Base-by-base conservation (phyloP, 2,329 filamentous ascomycete species). In the Apiospora hydei region DNA sequence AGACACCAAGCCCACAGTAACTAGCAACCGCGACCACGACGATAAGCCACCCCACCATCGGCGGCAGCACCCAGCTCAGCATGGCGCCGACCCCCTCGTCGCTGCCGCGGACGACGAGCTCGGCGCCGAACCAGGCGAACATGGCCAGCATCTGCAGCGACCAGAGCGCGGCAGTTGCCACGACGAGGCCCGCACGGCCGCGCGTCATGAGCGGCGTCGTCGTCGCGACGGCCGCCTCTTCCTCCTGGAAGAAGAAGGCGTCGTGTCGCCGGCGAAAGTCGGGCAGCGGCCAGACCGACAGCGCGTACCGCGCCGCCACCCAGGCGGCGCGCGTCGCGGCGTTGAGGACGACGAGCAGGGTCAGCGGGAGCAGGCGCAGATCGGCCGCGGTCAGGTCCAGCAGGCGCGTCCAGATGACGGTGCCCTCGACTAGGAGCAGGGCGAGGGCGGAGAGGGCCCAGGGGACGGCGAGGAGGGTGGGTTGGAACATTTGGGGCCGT, bases 101-200 rank as follows among this genome's bases (percentile, higher is more conserved):
- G 24, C n/a, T 21, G 41, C 66, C 66, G 24, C 41, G 66, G n/a
- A 68, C 44, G 66, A 68, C 66, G 4, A 68, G 41, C 41, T 68
- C 66, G n/a, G 44, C 41, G 41, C 24, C 24, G 66, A 68, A 68
- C 41, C 44, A 68, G 43, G 41, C 44, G 41, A 47, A 14, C 66
- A 68, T 30, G n/a, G 14, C 66, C 66, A 68, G 41, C 66, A 68
- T 68, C 41, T 68, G 66, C n/a, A 68, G 14, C 41, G 41, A 18
- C 66, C 66, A 68, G 57, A 64, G 57, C 57, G 30, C 30, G 57
- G 57, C 57, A 34, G 34, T 41, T 4, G 30, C 66, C n/a, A 68
- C 18, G n/a, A 44, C 66, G 2, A 38, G 24, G 14, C 43, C n/a
- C 8, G 34, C 34, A 10, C 21, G 34, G 30, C 18, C 57, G 10